phyloP scores from a whole-genome alignment of 768 basidiomycete genomes.

The Naganishia antarctica region DNA sequence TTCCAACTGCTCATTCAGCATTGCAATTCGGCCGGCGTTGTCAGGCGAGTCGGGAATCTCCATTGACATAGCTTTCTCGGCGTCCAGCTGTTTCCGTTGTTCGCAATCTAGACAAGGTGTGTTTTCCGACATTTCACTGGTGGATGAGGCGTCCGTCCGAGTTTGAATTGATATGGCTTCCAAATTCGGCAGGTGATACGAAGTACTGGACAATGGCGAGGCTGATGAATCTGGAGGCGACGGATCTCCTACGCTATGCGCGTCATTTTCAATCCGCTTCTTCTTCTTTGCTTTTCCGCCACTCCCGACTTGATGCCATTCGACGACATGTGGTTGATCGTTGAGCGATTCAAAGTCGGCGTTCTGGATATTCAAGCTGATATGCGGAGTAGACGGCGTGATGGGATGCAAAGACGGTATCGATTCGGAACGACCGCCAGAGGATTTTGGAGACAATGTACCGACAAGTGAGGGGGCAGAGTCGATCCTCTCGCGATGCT shows the following conservation, averaged over 20 bases:
- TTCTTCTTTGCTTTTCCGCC: constrained; percentile 5
- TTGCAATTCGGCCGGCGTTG: not conserved
- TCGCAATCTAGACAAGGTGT: not conserved
- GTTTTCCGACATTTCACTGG: not conserved
- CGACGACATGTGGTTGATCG: not conserved
- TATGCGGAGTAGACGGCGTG: not conserved
- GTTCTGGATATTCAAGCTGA: not conserved
- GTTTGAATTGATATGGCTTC: not conserved
- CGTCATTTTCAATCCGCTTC: not conserved
- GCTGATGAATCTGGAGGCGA: not conserved
- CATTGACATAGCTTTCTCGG: not conserved
- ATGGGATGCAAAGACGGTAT: not conserved
- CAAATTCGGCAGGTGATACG: not conserved
- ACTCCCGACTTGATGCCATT: constrained; percentile 4
- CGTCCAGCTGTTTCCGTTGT: not conserved
- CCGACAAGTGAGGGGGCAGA: constrained; percentile 9
- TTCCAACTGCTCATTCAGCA: not conserved
- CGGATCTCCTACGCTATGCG: not conserved
- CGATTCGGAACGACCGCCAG: not conserved
- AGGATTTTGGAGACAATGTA: not conserved
- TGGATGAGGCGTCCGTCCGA: not conserved
- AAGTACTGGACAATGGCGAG: not conserved
- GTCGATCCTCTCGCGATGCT: not conserved
- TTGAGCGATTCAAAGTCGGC: not conserved
- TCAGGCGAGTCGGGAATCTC: not conserved